Evolutionary conservation across 345 rosid genomes (phyloP).

Genomic region (Gossypium stocksii): DNA sequence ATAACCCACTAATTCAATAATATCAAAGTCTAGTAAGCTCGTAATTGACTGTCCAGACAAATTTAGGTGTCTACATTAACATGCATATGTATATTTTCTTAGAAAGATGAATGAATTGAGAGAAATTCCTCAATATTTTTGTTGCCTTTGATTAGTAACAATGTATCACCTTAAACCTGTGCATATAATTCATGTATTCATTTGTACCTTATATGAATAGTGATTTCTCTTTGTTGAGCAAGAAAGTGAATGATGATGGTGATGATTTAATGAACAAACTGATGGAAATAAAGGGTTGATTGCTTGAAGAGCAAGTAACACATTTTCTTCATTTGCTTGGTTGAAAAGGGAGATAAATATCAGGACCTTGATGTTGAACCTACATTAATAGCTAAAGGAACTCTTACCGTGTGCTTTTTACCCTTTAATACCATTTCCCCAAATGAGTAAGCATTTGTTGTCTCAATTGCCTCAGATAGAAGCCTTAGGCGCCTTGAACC

Average conservation of each 20-base stretch:
- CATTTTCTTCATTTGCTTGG: background rate
- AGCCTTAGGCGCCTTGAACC: slow-evolving; percentile 29
- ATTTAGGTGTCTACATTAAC: too few species aligned
- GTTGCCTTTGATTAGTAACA: too few species aligned
- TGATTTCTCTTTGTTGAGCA: background rate
- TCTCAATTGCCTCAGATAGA: slow-evolving; percentile 19
- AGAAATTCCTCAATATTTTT: too few species aligned
- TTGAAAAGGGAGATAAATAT: background rate
- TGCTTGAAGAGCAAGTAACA: background rate
- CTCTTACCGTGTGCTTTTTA: slow-evolving; percentile 2
- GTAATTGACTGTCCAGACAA: too few species aligned
- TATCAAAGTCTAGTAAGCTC: too few species aligned
- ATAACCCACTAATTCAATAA: too few species aligned
- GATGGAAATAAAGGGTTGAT: background rate
- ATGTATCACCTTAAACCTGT: too few species aligned
- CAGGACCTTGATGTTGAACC: background rate
- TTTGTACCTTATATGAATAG: background rate
- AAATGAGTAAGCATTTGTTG: slow-evolving; percentile 13
- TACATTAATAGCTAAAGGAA: slow-evolving; percentile 13
- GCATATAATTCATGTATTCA: background rate
- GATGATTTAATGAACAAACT: background rate
- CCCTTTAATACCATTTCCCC: slow-evolving; percentile 11
- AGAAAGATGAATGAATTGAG: too few species aligned
- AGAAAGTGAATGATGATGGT: background rate
- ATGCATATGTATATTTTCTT: too few species aligned